Percentiles rank a stretch among this genome's conserved stretches.
Conservation (phyloP, 805 yeast genomes). For the Ogataea siamensis region DNA sequence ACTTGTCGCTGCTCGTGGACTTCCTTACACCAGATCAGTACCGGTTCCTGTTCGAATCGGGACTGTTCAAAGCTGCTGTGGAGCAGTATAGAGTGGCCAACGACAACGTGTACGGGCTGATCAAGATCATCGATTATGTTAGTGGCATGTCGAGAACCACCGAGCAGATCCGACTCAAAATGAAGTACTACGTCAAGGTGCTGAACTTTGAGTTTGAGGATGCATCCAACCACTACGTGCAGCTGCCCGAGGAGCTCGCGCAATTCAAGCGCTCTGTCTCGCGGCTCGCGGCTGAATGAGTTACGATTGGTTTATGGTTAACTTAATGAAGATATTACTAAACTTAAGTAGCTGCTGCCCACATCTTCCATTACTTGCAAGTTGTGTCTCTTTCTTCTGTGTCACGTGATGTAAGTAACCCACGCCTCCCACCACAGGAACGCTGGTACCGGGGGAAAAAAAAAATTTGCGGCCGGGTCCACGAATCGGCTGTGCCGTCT, state of each 20-base stretch:
- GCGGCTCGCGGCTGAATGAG: slow-evolving; percentile 4
- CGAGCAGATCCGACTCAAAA: slow-evolving; percentile 21
- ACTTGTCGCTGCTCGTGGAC: slow-evolving; percentile 33
- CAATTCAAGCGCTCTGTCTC: slow-evolving; percentile 25
- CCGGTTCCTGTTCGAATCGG: slow-evolving; percentile 20
- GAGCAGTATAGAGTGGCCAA: slow-evolving; percentile 35
- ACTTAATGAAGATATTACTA: background rate
- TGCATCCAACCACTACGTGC: slow-evolving; percentile 34
- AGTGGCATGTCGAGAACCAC: slow-evolving; percentile 2
- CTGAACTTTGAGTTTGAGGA: slow-evolving; percentile 35
- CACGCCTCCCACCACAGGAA: slow-evolving; percentile 8
- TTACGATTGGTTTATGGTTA: background rate
- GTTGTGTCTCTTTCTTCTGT: too few relatives aligned
- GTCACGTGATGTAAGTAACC: slow-evolving; percentile 7
- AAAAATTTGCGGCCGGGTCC: background rate
- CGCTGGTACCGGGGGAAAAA: background rate
- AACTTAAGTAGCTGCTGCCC: too few relatives aligned
- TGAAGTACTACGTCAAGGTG: slow-evolving; percentile 31
- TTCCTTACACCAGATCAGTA: slow-evolving; percentile 22
- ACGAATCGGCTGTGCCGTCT: background rate
- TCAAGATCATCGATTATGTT: slow-evolving; percentile 26
- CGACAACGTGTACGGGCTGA: slow-evolving; percentile 37
- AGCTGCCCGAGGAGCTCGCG: slow-evolving; percentile 31
- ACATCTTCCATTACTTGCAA: too few relatives aligned
- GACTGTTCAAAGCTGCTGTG: slow-evolving; percentile 30